These are phyloP conservation scores for Aspergillus alliaceus DNA, from an alignment of 2,329 filamentous ascomycete species.

Conservation along the genomic window DNA sequence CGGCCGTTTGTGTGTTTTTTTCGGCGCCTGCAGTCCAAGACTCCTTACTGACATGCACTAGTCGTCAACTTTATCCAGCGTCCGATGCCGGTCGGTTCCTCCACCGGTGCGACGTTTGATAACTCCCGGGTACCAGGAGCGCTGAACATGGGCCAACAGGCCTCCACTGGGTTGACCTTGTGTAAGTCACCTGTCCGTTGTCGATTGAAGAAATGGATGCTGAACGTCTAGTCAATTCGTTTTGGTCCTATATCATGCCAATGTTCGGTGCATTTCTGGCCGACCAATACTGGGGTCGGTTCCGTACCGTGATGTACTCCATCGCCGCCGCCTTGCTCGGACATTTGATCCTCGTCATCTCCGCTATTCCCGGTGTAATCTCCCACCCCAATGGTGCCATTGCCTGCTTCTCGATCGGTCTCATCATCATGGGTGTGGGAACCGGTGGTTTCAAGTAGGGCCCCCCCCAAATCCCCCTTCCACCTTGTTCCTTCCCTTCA, in stretches of 20 bases:
- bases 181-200: conserved; percentile 32
- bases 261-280: conserved; percentile 61
- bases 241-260: conserved; percentile 63
- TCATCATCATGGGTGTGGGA: conserved; percentile 70
- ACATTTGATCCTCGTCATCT: conserved; percentile 65
- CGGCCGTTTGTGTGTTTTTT: conserved; percentile 62
- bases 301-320: conserved; percentile 68
- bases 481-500: neutral
- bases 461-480: neutral
- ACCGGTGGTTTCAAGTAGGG: conserved; percentile 74
- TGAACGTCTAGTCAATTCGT: conserved; percentile 52
- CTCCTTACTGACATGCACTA: conserved; percentile 17
- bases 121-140: conserved; percentile 46
- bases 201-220: neutral
- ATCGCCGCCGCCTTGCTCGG: conserved; percentile 64
- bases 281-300: conserved; percentile 69
- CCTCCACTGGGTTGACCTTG: conserved; percentile 52
- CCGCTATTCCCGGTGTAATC: conserved; percentile 65
- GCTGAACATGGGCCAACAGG: conserved; percentile 59
- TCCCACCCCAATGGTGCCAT: conserved; percentile 58
- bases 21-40: neutral
- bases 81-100: conserved; percentile 54
- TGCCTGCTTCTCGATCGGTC: conserved; percentile 62
- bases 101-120: conserved; percentile 46
- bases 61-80: conserved; percentile 64